Base-by-base conservation (phyloP, 2,329 filamentous ascomycete species). In the Tolypocladium cylindrosporum region DNA sequence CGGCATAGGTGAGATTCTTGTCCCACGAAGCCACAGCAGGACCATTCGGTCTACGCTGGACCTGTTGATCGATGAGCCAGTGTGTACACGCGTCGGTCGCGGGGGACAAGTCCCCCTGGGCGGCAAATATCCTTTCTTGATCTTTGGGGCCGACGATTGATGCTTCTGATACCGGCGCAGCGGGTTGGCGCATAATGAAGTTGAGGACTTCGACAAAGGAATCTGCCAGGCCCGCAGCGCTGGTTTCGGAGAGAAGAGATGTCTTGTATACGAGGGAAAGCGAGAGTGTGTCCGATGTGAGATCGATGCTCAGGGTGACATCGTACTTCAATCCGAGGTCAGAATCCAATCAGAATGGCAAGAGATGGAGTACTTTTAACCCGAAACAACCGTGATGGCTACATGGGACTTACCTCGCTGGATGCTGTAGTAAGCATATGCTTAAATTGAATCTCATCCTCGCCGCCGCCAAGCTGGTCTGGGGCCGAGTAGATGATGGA, bases 1-100 rank as follows among this genome's bases (percentile, higher is more conserved):
- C 42, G 1, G 19, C 42, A 24, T 52, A 59, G 2, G 55, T 54
- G 19, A 54, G 54, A 1, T 60, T 37, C 2, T 51, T 57, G 43
- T 64, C 62, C 62, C 62, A 64, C 19, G 60, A 58, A 13, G 21
- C 31, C 3, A 62, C 54, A 3, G 61, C 61, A 2, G 37, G 11
- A 11, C 43, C 53, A 6, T 56, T 42, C 1, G 57, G 59, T 10
- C 50, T 53, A 2, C 27, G 13, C 14, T 43, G 45, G 21, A 59
- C 59, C 7, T 55, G 57, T 2, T 57, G 43, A 1, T 55, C 50
- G 2, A 61, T 59, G 48, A 57, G 57, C 59, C 59, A 61, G 34
- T 61, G 59, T 1, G 57, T 57, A 36, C 59, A 61, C 5, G 59
- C 45, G 10, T 61, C 55, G 1, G 45, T 61, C 6, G 57, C 37